A percentile compares a stretch with the other conserved stretches of the same genome.
Evolutionary conservation across 2,329 filamentous ascomycete species (phyloP).

Genomic region (Pseudocercospora fijiensis): DNA sequence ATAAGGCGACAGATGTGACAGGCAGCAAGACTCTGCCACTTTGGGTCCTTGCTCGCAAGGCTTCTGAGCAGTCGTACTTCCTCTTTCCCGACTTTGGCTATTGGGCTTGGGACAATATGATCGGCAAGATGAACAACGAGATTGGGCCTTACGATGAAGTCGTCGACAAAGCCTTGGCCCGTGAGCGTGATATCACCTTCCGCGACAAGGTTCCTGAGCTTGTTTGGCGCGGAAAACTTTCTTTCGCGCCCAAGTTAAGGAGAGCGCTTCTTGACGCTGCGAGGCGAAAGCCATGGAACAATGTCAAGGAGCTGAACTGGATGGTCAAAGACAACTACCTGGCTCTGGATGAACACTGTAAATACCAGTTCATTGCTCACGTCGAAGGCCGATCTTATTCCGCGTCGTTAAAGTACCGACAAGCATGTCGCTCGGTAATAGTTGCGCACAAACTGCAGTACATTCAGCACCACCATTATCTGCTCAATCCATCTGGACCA

Average conservation of each 20-base stretch:
- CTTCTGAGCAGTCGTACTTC: conserved; percentile 45
- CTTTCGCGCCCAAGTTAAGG: conserved; percentile 32
- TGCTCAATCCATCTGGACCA: conserved; percentile 25
- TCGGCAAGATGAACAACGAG: conserved; percentile 42
- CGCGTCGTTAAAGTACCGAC: conserved; percentile 33
- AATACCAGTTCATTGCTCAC: conserved; percentile 34
- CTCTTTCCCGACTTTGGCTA: conserved; percentile 56
- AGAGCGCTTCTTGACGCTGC: conserved; percentile 35
- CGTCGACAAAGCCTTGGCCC: conserved; percentile 39
- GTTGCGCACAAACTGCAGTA: conserved; percentile 31
- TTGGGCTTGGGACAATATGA: conserved; percentile 52
- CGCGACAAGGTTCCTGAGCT: conserved; percentile 30
- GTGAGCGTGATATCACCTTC: conserved; percentile 22
- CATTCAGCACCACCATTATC: conserved; percentile 29
- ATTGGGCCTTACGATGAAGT: conserved; percentile 33
- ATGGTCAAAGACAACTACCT: conserved; percentile 26
- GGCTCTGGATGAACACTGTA: conserved; percentile 31
- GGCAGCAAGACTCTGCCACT: conserved; percentile 35
- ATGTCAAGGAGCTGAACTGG: conserved; percentile 38
- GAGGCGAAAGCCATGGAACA: conserved; percentile 38
- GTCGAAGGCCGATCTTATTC: conserved; percentile 35
- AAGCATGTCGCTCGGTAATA: conserved; percentile 30
- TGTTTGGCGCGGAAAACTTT: conserved; percentile 36
- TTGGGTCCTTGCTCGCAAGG: conserved; percentile 40
- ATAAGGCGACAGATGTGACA: conserved; percentile 40